Base-by-base conservation (phyloP, 2,329 filamentous ascomycete species). In the Graphium sp. region DNA sequence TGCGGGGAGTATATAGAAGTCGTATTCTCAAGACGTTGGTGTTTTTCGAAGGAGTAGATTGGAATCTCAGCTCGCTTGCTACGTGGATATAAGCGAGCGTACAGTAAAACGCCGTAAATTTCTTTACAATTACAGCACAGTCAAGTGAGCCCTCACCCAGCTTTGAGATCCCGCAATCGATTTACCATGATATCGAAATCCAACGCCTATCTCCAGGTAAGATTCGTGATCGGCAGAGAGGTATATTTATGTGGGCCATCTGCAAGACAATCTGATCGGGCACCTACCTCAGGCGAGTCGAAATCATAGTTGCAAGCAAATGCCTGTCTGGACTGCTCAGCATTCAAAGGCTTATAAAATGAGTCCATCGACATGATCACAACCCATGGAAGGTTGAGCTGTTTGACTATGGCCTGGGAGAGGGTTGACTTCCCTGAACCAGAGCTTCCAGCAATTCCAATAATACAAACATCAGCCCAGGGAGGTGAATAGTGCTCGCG, bases 301-400 rank as follows among this genome's bases (percentile, higher is more conserved):
- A 98, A 94, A 47, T 98, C 89, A 51, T 81, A 93, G 47, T 95
- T 83, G 46, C 93, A 94, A 34, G 58, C 58, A 52, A 94, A 93
- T 1, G 89, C 89, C 41, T 71, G 66, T 38, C 60, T 70, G 29
- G 82, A 87, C 46, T 89, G 64, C 44, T 85, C 84, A 3, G 74
- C 62, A 12, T 71, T 78, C 40, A 98, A 58, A 12, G 76, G 78
- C 55, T 94, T 95, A 58, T 98, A 98, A 53, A 93, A 98, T 9
- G 87, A 94, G 53, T 98, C 89, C 77, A 98, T 95, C 23, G 85
- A 92, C 42, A 98, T 55, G 52, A 98, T 94, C 28, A 94, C 85
- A 35, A 98, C 89, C 87, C 89, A 98, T 32, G 89, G 89, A 37
- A 98, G 58, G 53, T 89, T 93, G 42, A 98, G 59, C 43, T 80